Evolutionary conservation across 1,284 basidiomycete species (phyloP), one percentile per base, ranked within the genome.

Genomic region (Leucoagaricus sp.): DNA sequence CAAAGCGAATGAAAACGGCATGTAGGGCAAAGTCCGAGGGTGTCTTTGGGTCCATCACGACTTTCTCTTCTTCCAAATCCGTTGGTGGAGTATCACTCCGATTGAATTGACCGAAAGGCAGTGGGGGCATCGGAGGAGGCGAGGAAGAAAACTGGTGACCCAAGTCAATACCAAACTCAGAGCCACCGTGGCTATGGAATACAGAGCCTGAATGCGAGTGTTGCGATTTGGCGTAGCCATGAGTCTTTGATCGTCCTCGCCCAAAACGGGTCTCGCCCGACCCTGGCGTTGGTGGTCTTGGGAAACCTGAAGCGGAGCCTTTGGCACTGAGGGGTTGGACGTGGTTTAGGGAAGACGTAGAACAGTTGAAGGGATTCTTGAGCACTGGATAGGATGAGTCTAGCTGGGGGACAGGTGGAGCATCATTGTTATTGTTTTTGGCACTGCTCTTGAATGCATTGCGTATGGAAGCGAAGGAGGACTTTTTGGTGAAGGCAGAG

Each of bases 21-120:
- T 93, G 89, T 31, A 96, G 73, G 1, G 93, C 93, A 64, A 91
- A 94, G 63, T 95, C 93, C 0, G 87, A 87, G 0, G 93, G 93
- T 10, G 89, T 93, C 64, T 85, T 86, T 2, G 87, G 86, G 55
- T 88, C 86, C 64, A 83, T 79, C 10, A 80, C 73, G 41, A 87
- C 78, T 60, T 84, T 85, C 61, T 89, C 86, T 21, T 84, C 83
- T 31, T 87, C 86, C 29, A 75, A 65, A 49, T 89, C 87, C 0
- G 75, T 72, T 2, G 75, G 70, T 2, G 79, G 78, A 2, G 81
- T 80, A 41, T 89, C 87, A 42, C 78, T 79, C 13, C 75, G 69
- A 44, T 69, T 63, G 19, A 74, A 65, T 10, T 72, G 72, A 2
- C 80, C 78, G 65, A 84, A 82, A 1, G 89, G 89, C 55, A 92